phyloP scores from a whole-genome alignment of 2,329 filamentous ascomycete species.

The Fusarium miscanthi region DNA sequence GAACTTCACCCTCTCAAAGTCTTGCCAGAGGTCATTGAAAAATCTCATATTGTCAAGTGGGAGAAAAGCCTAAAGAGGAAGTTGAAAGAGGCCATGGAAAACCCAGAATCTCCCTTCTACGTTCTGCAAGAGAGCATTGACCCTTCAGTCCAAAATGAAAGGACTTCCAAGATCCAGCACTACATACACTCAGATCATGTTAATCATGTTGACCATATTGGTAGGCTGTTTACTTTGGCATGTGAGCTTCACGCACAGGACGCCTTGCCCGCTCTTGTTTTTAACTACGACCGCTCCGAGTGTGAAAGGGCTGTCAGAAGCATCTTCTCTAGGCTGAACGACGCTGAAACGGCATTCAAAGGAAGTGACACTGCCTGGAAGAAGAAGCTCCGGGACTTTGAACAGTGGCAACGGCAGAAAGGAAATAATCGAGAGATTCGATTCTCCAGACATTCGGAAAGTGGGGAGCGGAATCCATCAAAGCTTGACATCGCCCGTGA shows the following conservation, averaged over 20 bases:
- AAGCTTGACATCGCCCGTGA: constrained; percentile 69
- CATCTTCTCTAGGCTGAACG: background rate
- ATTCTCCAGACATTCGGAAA: background rate
- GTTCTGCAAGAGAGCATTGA: background rate
- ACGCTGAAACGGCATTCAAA: constrained; percentile 53
- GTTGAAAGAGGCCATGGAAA: constrained; percentile 70
- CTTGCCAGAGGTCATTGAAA: constrained; percentile 67
- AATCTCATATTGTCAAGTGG: constrained; percentile 75
- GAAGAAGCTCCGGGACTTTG: background rate
- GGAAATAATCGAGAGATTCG: background rate
- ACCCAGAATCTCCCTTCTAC: constrained; percentile 55
- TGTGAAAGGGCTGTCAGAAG: constrained; percentile 69
- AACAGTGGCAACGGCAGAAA: background rate
- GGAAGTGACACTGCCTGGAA: constrained; percentile 59
- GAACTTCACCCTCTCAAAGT: constrained; percentile 54
- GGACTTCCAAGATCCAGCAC: background rate
- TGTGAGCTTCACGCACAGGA: constrained; percentile 71
- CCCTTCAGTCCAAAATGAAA: background rate
- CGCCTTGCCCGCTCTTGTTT: constrained; percentile 78
- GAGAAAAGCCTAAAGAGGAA: constrained; percentile 68
- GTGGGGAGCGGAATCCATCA: constrained; percentile 47
- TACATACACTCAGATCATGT: background rate
- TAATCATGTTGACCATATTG: background rate
- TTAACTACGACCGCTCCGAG: constrained; percentile 76
- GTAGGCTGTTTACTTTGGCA: constrained; percentile 62